Base-by-base conservation (phyloP, 345 rosid species). In the Boechera stricta region DNA sequence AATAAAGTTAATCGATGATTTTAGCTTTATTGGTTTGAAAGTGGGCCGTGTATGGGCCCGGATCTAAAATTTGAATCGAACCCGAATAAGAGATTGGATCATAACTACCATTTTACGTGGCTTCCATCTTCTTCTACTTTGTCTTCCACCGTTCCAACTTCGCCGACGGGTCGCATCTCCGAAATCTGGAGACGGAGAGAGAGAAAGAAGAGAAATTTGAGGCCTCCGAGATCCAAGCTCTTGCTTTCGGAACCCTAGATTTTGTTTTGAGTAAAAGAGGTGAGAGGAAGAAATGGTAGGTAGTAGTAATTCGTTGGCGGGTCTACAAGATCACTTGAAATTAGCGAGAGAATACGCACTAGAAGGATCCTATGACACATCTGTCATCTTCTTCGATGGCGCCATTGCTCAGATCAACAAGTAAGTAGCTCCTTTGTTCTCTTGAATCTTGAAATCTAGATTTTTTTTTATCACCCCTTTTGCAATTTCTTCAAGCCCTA, bases 351-450 rank as follows among this genome's bases (percentile, higher is more conserved):
- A 93, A 64, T 95, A 95, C 67, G 98, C 99, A 31, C 80, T 91
- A 15, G 98, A 95, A 85, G 99, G 99, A 42, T 87, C 92, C 28
- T 91, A 93, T 66, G 99, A 95, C 66, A 92, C 98, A 58, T 87
- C 99, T 39, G 78, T 90, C 64, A 95, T 95, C 89, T 93, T 95
- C 94, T 94, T 94, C 85, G 98, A 94, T 76, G 98, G 98, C 28
- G 95, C 98, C 84, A 82, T 92, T 83, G 98, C 98, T 76, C 98
- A 94, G 89, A 94, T 94, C 92, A 90, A 90, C 88, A 92, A 89
- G 98, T 91, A 87, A 44, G 47, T 49, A 21, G 26, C 56, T 59
- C 42, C 41, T 12, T 48, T 42, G 6, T 26, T 38, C 3, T 62
- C 72, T 58, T 18, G 36, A 33, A 41, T 41, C 44, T 41, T 11